phyloP scores from a whole-genome alignment of 2,329 filamentous ascomycete genomes.

The Trichoderma brevicompactum region DNA sequence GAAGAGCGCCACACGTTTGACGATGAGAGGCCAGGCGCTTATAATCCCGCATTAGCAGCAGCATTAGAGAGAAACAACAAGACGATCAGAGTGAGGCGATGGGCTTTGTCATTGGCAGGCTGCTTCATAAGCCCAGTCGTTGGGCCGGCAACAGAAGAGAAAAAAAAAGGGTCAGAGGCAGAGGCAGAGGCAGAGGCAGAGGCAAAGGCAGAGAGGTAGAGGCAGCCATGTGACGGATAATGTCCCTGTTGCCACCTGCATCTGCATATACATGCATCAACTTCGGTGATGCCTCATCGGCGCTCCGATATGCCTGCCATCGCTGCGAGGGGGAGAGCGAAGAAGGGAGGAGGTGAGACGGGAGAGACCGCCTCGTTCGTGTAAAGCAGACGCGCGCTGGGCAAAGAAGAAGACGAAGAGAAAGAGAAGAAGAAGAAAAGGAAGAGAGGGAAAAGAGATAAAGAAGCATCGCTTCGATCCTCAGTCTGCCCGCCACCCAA shows the following conservation, averaged over 20 bases:
- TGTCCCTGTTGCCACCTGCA: too few species aligned
- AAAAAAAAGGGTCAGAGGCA: too few species aligned
- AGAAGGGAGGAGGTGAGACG: too few species aligned
- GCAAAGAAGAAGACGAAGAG: background rate
- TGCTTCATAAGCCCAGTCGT: background rate
- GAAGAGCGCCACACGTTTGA: constrained; percentile 15
- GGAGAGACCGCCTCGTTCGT: too few species aligned
- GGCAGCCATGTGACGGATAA: constrained; percentile 8
- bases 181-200: background rate
- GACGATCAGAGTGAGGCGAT: too few species aligned
- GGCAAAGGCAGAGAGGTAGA: background rate
- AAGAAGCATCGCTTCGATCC: background rate
- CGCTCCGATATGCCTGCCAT: too few species aligned
- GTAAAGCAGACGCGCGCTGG: background rate
- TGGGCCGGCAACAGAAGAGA: too few species aligned
- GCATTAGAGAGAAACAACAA: too few species aligned
- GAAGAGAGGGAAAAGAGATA: background rate
- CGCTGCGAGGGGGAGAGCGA: too few species aligned
- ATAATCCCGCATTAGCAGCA: constrained; percentile 6
- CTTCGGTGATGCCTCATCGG: too few species aligned
- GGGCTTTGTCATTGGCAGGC: background rate
- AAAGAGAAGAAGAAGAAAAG: background rate
- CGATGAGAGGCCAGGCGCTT: constrained; percentile 15
- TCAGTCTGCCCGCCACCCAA: too few species aligned
- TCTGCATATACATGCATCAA: constrained; percentile 10